Evolutionary conservation across 768 basidiomycete species (phyloP), one percentile per base, ranked within the genome.

Genomic region (Hericium rajendrae): DNA sequence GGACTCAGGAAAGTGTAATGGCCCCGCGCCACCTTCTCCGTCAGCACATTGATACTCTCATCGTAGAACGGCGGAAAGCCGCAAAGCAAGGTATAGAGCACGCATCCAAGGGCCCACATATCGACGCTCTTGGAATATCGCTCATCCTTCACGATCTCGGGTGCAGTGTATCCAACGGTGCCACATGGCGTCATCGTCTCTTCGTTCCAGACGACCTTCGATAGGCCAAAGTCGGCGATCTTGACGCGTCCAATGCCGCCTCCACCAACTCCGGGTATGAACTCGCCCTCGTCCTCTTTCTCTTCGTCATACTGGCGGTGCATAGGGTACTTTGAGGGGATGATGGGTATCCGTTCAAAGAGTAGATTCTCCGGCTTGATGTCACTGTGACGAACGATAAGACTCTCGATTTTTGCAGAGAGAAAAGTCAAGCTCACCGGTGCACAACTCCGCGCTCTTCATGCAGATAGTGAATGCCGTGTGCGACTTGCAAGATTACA

Each of bases 91-190:
- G 97, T 99, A 73, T 99, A 99, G 1, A 99, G 78, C n/a, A 99
- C 97, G 70, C 97, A 99, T 41, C 97, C 97, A 39, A 99, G 74
- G 2, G 97, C 97, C 97, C 97, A 99, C 97, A 98, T 97, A 68
- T 99, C 97, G 55, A 98, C 95, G 66, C 89, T 92, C 72, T 94
- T 94, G 69, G 84, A 88, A 69, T 95, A 95, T 28, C 93, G 81
- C 73, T 99, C 95, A 68, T 98, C 97, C 73, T 97, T 98, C 65
- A 99, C 97, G 60, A 99, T 99, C 73, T 99, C 97, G 5, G 97
- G 97, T 6, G 97, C 97, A 2, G 97, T 99, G 72, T 99, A 99
- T 20, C 97, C 97, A 37, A 99, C 95, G 2, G 97, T 99, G n/a
- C 97, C 97, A 66, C 97, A 99, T 20, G 97, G 97, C 13, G 97